Base-by-base conservation (phyloP, 2,329 filamentous ascomycete species). In the Fusarium sp. region DNA sequence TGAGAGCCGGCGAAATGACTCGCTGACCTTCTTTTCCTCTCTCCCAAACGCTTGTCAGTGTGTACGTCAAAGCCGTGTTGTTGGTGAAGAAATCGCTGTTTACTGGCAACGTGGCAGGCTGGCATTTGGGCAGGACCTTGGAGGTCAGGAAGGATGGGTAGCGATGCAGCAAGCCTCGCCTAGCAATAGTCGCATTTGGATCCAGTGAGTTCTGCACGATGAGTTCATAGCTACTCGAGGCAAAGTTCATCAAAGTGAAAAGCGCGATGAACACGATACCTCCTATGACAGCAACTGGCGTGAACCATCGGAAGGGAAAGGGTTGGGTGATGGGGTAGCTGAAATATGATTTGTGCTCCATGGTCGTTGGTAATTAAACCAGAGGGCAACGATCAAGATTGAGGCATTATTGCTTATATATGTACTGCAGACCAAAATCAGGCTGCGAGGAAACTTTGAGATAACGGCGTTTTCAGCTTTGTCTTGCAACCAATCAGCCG, bases 371-470 rank as follows among this genome's bases (percentile, higher is more conserved):
- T 12, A 7, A 12, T 21, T 6, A 1, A 9, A 38, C 10, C 7
- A n/a, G 10, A 21, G 1, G 10, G 5, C 6, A 10, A 2, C 3
- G 10, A 12, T 16, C 12, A 4, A n/a, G 14, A 3, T 7, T 52
- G 31, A 27, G 33, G 10, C 14, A 16, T 21, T 16, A n/a, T 16
- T 27, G 8, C 12, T n/a, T n/a, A n/a, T n/a, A n/a, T 52, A 52
- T 52, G 3, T n/a, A 27, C 23, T 27, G 19, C 4, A 27, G 12
- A 21, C 23, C 19, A 11, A 16, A 27, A 38, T 52, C 49, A 52
- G 33, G 49, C 49, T 52, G 18, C 12, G 31, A 38, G 23, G 12
- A 12, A 52, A 38, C 2, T 25, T 19, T 7, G 6, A 37, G 23
- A 52, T 37, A 38, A 38, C 23, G 19, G 10, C 33, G 4, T 52